phyloP scores from a whole-genome alignment of 2,329 filamentous ascomycete species.

The Aureobasidium melanogenum region DNA sequence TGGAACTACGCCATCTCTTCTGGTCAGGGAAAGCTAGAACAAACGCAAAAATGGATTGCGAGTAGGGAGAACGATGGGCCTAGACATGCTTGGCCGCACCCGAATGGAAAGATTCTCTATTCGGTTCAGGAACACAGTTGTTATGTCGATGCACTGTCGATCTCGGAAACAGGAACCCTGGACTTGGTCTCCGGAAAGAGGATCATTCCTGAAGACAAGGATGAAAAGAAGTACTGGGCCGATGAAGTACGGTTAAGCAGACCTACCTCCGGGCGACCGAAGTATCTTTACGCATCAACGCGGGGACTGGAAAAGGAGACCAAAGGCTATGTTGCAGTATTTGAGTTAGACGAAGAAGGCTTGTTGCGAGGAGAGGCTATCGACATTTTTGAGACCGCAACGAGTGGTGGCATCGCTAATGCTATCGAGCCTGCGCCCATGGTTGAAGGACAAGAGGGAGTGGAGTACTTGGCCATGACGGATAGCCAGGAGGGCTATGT shows the following conservation, averaged over 20 bases:
- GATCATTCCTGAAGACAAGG: constrained; percentile 24
- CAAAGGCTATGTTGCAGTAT: constrained; percentile 26
- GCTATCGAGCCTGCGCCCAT: constrained; percentile 26
- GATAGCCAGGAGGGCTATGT: constrained; percentile 27
- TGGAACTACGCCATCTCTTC: constrained; percentile 20
- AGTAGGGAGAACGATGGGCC: constrained; percentile 26
- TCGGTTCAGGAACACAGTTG: constrained; percentile 28
- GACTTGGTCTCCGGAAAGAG: constrained; percentile 21
- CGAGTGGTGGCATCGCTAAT: constrained; percentile 28
- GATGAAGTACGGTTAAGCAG: constrained; percentile 27
- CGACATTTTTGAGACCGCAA: constrained; percentile 27
- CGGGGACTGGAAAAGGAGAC: constrained; percentile 24
- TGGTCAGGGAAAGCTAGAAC: constrained; percentile 13
- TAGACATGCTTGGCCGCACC: constrained; percentile 27
- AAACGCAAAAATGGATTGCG: constrained; percentile 22
- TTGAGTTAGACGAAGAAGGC: constrained; percentile 20
- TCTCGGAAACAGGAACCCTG: constrained; percentile 21
- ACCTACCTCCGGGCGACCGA: constrained; percentile 19
- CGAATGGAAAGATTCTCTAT: constrained; percentile 26
- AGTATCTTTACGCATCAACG: constrained; percentile 27
- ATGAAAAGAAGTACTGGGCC: constrained; percentile 27
- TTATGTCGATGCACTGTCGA: constrained; percentile 26
- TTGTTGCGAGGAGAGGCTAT: constrained; percentile 21
- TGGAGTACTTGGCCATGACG: constrained; percentile 27
- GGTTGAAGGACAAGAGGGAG: constrained; percentile 12